phyloP scores from a whole-genome alignment of 1,139 yeast species.

The Nakaseomyces sp. region DNA sequence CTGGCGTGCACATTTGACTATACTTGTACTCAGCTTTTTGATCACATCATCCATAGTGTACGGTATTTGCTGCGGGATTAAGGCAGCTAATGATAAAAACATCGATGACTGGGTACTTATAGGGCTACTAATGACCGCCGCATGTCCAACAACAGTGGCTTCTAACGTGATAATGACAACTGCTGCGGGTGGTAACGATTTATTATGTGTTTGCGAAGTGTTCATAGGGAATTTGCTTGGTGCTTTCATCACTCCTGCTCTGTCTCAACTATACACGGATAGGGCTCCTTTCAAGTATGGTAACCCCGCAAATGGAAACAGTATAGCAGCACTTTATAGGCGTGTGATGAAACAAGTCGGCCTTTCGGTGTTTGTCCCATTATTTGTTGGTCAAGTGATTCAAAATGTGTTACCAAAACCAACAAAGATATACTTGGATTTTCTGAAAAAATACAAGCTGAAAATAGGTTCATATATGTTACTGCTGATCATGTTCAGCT shows the following conservation, averaged over 20 bases:
- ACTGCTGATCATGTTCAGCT: slow-evolving; percentile 69
- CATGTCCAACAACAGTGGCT: slow-evolving; percentile 86
- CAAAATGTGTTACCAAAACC: slow-evolving; percentile 62
- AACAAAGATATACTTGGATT: slow-evolving; percentile 43
- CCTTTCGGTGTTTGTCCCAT: slow-evolving; percentile 70
- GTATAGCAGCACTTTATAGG: slow-evolving; percentile 52
- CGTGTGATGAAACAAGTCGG: slow-evolving; percentile 84
- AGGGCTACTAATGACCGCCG: slow-evolving; percentile 72
- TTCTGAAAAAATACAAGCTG: slow-evolving; percentile 49
- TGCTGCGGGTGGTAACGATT: slow-evolving; percentile 70
- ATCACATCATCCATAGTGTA: slow-evolving; percentile 67
- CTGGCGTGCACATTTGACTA: slow-evolving; percentile 78
- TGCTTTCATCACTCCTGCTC: slow-evolving; percentile 79
- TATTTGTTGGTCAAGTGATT: slow-evolving; percentile 77
- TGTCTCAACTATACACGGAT: slow-evolving; percentile 58
- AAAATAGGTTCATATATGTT: slow-evolving; percentile 76
- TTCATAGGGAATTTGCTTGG: slow-evolving; percentile 77
- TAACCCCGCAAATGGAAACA: slow-evolving; percentile 59
- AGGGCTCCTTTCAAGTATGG: slow-evolving; percentile 60
- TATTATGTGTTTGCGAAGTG: slow-evolving; percentile 74
- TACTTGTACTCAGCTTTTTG: slow-evolving; percentile 58
- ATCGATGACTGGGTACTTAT: slow-evolving; percentile 69
- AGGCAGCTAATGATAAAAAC: slow-evolving; percentile 43
- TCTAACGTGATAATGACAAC: slow-evolving; percentile 91
- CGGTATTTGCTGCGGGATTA: slow-evolving; percentile 65